These are phyloP conservation scores for Phaffia rhodozyma DNA, from an alignment of 1,284 basidiomycete genomes.

Conservation along the genomic window DNA sequence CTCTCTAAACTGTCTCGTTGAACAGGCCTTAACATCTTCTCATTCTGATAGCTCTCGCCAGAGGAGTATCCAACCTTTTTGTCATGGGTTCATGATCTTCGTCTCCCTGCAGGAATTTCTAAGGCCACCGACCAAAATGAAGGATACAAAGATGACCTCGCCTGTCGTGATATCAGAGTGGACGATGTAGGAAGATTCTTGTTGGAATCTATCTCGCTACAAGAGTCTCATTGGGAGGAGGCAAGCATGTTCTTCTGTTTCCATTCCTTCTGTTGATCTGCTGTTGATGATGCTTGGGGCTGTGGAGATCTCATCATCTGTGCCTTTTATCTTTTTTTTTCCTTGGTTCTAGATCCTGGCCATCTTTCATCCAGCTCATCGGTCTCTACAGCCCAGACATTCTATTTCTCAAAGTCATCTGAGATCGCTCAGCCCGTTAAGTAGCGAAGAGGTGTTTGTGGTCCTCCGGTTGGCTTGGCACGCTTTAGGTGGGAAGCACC, in stretches of 20 bases:
- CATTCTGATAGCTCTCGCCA: conserved; percentile 6
- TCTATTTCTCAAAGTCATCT: conserved; percentile 14
- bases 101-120: background rate
- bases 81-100: background rate
- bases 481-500: background rate
- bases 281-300: background rate
- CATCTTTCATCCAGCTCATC: conserved; percentile 9
- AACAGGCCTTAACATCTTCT: background rate
- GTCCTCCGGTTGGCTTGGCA: conserved; percentile 11
- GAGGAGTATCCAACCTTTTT: conserved; percentile 6
- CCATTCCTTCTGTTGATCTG: background rate
- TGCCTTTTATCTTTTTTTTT: background rate
- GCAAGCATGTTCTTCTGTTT: background rate
- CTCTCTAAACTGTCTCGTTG: background rate
- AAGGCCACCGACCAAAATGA: background rate
- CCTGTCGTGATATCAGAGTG: background rate
- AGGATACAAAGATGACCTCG: background rate
- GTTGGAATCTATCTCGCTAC: conserved; percentile 1
- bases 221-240: conserved; percentile 16
- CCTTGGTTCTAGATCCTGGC: background rate
- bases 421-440: conserved; percentile 1
- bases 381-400: background rate
- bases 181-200: conserved; percentile 13
- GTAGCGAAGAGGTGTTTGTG: conserved; percentile 4
- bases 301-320: background rate